Conservation (phyloP, 768 basidiomycete genomes). For the Steccherinum ochraceum region DNA sequence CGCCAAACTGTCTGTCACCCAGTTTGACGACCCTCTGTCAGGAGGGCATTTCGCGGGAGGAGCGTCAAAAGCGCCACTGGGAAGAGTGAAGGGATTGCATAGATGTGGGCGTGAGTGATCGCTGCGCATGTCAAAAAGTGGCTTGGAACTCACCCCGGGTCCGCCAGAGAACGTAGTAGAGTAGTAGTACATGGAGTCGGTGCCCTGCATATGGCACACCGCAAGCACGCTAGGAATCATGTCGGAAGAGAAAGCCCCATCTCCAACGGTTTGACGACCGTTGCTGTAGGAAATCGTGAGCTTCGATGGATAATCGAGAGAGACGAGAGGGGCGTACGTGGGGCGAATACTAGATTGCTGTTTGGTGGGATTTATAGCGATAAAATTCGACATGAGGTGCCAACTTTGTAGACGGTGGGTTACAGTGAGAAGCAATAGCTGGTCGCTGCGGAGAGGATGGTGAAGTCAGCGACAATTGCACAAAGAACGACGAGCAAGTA, state of each 20-base stretch:
- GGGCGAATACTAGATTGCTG: conserved; percentile 91
- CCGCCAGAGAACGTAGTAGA: conserved; percentile 93
- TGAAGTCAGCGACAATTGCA: neutral
- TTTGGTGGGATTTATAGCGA: conserved; percentile 66
- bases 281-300: conserved; percentile 49
- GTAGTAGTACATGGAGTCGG: conserved; percentile 80
- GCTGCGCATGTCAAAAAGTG: neutral
- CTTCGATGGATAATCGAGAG: neutral
- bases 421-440: neutral
- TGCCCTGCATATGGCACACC: conserved; percentile 80
- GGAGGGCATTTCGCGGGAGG: conserved; percentile 92
- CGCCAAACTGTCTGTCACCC: conserved; percentile 93
- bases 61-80: conserved; percentile 94
- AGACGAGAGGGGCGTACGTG: conserved; percentile 50
- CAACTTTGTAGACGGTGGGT: conserved; percentile 60
- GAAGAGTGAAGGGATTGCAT: neutral
- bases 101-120: neutral
- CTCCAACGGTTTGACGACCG: conserved; percentile 94
- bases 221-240: conserved; percentile 76
- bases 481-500: neutral
- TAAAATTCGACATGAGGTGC: conserved; percentile 75
- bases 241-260: conserved; percentile 83
- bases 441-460: neutral
- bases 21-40: conserved; percentile 89
- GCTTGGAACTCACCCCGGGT: conserved; percentile 61